phyloP scores from a whole-genome alignment of 2,329 filamentous ascomycete species.

The Xylariaceae sp. region DNA sequence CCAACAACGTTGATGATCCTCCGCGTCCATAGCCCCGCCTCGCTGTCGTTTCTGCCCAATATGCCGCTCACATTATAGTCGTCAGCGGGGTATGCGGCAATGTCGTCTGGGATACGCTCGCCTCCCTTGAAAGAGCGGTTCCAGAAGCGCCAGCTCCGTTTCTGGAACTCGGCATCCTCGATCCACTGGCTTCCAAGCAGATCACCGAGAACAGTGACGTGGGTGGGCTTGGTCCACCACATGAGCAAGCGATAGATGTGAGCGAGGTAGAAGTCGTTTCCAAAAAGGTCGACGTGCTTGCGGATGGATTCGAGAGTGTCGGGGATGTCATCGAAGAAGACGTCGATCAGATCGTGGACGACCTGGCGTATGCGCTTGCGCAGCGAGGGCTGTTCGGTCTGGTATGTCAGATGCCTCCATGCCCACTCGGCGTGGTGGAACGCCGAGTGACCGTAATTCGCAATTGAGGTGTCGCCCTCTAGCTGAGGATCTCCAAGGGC shows the following conservation, averaged over 20 bases:
- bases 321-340: slow-evolving; percentile 66
- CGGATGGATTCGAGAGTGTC: slow-evolving; percentile 63
- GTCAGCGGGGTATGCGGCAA: slow-evolving; percentile 46
- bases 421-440: slow-evolving; percentile 54
- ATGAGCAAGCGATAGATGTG: slow-evolving; percentile 83
- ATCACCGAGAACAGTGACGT: slow-evolving; percentile 86
- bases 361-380: slow-evolving; percentile 52
- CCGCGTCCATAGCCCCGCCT: slow-evolving; percentile 62
- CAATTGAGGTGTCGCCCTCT: slow-evolving; percentile 85
- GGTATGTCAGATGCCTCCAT: slow-evolving; percentile 46
- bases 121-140: slow-evolving; percentile 70
- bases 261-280: slow-evolving; percentile 91
- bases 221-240: slow-evolving; percentile 84
- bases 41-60: slow-evolving; percentile 45
- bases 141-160: slow-evolving; percentile 75
- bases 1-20: slow-evolving; percentile 87
- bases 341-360: slow-evolving; percentile 58
- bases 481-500: slow-evolving; percentile 90
- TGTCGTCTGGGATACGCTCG: slow-evolving; percentile 58
- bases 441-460: slow-evolving; percentile 50
- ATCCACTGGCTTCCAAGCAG: slow-evolving; percentile 96
- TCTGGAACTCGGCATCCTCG: slow-evolving; percentile 75
- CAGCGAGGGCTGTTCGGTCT: slow-evolving; percentile 44
- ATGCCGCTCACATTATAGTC: slow-evolving; percentile 52
- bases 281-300: slow-evolving; percentile 83